These are phyloP conservation scores for Pyrrhoderma noxium DNA, from an alignment of 1,284 basidiomycete genomes.

Conservation along the genomic window DNA sequence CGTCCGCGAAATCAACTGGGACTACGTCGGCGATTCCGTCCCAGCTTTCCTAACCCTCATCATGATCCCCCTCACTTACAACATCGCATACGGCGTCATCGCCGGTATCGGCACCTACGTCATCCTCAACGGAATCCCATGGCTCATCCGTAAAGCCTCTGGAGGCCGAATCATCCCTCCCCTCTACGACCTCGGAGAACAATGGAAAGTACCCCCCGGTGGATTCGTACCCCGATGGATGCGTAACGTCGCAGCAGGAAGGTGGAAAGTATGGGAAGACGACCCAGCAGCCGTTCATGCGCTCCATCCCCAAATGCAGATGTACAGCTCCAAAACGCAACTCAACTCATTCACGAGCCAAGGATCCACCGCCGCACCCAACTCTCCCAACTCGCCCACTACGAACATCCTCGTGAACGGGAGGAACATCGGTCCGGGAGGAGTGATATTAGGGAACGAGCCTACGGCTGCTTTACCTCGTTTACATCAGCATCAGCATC, in stretches of 20 bases:
- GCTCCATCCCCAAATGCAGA: slow-evolving; percentile 1
- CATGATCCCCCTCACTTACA: slow-evolving; percentile 73
- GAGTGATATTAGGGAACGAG: neutral
- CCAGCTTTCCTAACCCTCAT: slow-evolving; percentile 78
- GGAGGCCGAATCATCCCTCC: slow-evolving; percentile 63
- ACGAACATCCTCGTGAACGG: neutral
- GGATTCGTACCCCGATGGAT: slow-evolving; percentile 67
- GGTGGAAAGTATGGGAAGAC: slow-evolving; percentile 11
- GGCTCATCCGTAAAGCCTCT: slow-evolving; percentile 46
- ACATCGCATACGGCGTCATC: slow-evolving; percentile 88
- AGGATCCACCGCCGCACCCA: neutral
- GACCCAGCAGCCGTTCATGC: neutral
- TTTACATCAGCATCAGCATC: neutral
- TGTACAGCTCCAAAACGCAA: neutral
- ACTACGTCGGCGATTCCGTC: slow-evolving; percentile 79
- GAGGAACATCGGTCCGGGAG: neutral
- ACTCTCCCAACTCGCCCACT: neutral
- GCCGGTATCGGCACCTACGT: slow-evolving; percentile 69
- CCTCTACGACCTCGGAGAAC: slow-evolving; percentile 54
- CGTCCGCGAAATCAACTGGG: slow-evolving; percentile 84
- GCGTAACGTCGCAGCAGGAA: slow-evolving; percentile 22
- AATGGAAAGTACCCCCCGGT: slow-evolving; percentile 64
- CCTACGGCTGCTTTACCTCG: neutral
- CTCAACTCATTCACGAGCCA: neutral
- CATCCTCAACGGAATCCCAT: slow-evolving; percentile 67